These are phyloP conservation scores for Hanseniaspora lindneri DNA, from an alignment of 805 yeast species.

Conservation along the genomic window DNA sequence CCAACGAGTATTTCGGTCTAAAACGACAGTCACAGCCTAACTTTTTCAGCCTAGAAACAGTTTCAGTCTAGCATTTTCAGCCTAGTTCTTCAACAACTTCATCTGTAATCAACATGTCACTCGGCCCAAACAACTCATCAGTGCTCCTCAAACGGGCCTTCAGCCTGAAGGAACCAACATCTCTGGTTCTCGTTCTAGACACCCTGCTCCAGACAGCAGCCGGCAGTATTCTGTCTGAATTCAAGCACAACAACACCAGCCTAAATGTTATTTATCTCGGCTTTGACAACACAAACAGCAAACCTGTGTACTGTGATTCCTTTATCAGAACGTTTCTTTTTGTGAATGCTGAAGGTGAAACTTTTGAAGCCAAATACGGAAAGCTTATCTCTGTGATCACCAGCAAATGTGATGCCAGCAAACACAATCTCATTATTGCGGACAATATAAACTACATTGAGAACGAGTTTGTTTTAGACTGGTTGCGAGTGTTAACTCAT, in stretches of 20 bases:
- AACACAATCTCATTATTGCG: constrained; percentile 4
- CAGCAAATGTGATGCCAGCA: constrained; percentile 13
- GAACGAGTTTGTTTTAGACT: constrained; percentile 1
- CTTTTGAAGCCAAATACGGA: constrained; percentile 1
- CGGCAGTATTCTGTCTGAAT: constrained; percentile 42
- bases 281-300: constrained; percentile 46
- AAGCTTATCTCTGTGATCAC: constrained; percentile 17
- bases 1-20: no score
- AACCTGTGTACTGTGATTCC: constrained; percentile 39
- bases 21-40: no score
- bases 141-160: constrained; percentile 58
- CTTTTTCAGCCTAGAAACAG: no score
- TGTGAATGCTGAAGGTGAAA: neutral
- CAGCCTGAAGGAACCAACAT: constrained; percentile 58
- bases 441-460: constrained; percentile 14
- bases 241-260: constrained; percentile 35
- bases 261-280: constrained; percentile 36
- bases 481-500: no score
- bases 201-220: constrained; percentile 56
- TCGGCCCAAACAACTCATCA: constrained; percentile 33
- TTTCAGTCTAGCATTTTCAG: no score
- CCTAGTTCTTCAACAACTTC: no score
- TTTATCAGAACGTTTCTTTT: constrained; percentile 37
- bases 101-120: no score
- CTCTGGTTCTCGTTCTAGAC: constrained; percentile 60